Base-by-base conservation (phyloP, 2,329 filamentous ascomycete species). In the Scopulariopsis brevicaulis region DNA sequence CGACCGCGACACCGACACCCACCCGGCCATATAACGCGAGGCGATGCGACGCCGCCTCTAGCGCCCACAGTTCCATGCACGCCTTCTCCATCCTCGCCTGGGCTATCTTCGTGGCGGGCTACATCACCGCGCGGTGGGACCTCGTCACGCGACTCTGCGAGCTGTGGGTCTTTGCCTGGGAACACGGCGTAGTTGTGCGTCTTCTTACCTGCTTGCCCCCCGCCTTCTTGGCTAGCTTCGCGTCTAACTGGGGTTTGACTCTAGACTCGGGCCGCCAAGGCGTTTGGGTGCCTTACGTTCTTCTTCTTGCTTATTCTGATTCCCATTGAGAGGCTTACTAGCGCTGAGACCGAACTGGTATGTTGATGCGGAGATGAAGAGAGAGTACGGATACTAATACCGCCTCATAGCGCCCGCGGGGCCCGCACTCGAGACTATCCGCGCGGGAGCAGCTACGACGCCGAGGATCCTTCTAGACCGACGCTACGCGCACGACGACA, bases 41-140 rank as follows among this genome's bases (percentile, higher is more conserved):
- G 40, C 40, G 40, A 46, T 46, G 40, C 55, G 37, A 46, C 56
- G 50, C 51, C 56, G 34, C 56, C 50, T 46, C 56, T 35, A 43
- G 25, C 11, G 35, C 22, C 50, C 28, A 48, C 56, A 8, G 35
- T 48, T 54, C 79, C 81, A 97, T 97, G 93, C 92, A 96, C 90
- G 90, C 92, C 69, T 96, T 97, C 79, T 97, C 93, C 63, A 79
- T 93, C 73, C 83, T 96, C 74, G 96, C 92, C 69, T 85, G 96
- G 77, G 91, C 89, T 77, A 96, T 99, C 78, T 99, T 99, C 79
- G 88, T 97, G 81, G 93, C 94, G 77, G 94, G 94, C 74, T 99
- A 99, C 81, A 97, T 93, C 73, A 99, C 94, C 76, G 94, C 94
- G 70, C 89, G 94, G 80, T 99, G 94, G 92, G 94, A 97, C 76